Base-by-base conservation (phyloP, 106 monocot genomes). In the Apostasia ramifera region DNA sequence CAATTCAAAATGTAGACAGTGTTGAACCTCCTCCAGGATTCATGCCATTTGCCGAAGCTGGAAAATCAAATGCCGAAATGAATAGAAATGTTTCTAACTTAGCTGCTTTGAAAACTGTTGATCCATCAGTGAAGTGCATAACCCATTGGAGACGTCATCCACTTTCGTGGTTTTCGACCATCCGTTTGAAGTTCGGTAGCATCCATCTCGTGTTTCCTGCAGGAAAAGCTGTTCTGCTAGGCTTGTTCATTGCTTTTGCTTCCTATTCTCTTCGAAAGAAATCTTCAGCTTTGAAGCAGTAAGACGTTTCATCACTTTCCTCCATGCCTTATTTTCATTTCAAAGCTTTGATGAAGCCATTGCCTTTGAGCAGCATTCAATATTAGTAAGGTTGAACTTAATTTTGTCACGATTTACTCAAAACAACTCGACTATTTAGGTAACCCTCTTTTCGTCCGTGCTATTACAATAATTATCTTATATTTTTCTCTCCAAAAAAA, bases 141-240 rank as follows among this genome's bases (percentile, higher is more conserved):
- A 53, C 66, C 15, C 60, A 74, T 63, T 65, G 59, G 48, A 47
- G 75, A 6, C n/a, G 49, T 26, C 26, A 26, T 11, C 64, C 74
- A 48, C 80, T 79, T 11, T 83, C 85, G 81, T 83, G 88, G 82
- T 85, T 76, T 47, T 72, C 51, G 41, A 81, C 74, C 47, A 6
- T 84, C 14, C 71, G 50, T 54, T 67, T 86, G 62, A 91, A 81
- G 51, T 74, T 76, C 66, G 80, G 84, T 13, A 74, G 80, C 41
- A 1, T 73, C 6, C 67, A 66, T 9, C 46, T 81, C 52, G 66
- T 81, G 6, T 68, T 82, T 73, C 82, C 79, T 41, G 62, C 61
- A 63, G 82, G 86, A 68, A 95, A 84, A 73, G 10, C 69, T 60
- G 53, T 91, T 55, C 48, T 89, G 40, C 65, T 82, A 66, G 47